A percentile compares a stretch with the other conserved stretches of the same genome.
Conservation (phyloP, 2,329 filamentous ascomycete species). For the Alternaria dauci region DNA sequence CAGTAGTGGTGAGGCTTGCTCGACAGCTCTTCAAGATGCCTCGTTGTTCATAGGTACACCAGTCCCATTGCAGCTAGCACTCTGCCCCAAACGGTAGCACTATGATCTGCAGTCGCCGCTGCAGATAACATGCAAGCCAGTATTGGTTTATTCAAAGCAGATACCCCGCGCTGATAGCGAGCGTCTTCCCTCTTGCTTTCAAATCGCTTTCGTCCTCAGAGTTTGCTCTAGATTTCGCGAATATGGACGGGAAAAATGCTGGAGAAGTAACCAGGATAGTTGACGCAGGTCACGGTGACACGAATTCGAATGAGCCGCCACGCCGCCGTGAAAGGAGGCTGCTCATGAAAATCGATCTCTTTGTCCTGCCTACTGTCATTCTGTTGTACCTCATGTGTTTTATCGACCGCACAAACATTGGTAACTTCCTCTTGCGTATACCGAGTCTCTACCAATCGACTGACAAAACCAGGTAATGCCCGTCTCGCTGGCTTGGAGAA, state of each 20-base stretch:
- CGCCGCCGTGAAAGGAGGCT: slow-evolving; percentile 62
- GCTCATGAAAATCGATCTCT: slow-evolving; percentile 68
- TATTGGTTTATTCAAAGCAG: neutral
- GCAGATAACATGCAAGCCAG: neutral
- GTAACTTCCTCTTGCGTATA: slow-evolving; percentile 51
- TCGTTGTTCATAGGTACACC: neutral
- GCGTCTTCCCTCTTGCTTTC: neutral
- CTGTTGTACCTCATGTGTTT: slow-evolving; percentile 74
- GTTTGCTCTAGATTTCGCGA: neutral
- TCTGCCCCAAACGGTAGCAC: neutral
- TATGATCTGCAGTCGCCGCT: neutral
- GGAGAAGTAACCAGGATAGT: slow-evolving; percentile 9
- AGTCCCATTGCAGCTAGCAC: neutral
- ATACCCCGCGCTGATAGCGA: neutral
- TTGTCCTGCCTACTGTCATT: slow-evolving; percentile 68
- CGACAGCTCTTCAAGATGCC: neutral
- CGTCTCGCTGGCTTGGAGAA: slow-evolving; percentile 69
- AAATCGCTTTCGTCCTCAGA: neutral
- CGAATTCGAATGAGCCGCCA: slow-evolving; percentile 60
- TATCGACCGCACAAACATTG: slow-evolving; percentile 74
- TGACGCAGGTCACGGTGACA: slow-evolving; percentile 15
- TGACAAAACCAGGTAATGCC: slow-evolving; percentile 64
- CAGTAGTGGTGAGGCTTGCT: neutral
- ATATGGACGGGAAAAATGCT: slow-evolving; percentile 15
- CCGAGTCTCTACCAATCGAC: neutral